phyloP scores from a whole-genome alignment of 331 rosid genomes.

The Dryas integrifolia region DNA sequence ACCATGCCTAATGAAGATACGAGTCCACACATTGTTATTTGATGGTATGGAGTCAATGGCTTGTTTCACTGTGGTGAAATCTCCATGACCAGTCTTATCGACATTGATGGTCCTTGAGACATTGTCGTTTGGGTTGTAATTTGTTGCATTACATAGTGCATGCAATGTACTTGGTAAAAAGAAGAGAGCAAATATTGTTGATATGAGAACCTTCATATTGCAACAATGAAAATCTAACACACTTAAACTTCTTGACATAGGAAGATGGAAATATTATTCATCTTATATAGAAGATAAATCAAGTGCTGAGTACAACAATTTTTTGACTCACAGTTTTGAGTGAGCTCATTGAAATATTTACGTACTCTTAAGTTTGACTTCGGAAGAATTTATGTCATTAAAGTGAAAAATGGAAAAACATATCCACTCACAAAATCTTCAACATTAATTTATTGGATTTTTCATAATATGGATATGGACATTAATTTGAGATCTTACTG shows the following conservation, averaged over 20 bases:
- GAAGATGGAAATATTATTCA: not conserved
- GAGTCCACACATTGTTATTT: constrained; percentile 6
- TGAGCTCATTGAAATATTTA: not conserved
- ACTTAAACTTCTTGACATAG: not conserved
- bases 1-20: constrained; percentile 8
- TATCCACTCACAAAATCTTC: not conserved
- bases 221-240: not conserved
- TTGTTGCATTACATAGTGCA: not conserved
- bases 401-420: not conserved
- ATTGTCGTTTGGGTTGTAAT: not conserved
- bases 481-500: too few species aligned
- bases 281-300: not conserved
- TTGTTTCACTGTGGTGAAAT: constrained; percentile 15
- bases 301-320: too few species aligned
- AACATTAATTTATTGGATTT: not conserved
- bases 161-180: not conserved
- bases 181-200: not conserved
- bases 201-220: not conserved
- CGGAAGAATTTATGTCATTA: not conserved
- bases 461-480: not conserved
- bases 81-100: constrained; percentile 15
- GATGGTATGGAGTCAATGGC: constrained; percentile 29
- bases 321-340: too few species aligned
- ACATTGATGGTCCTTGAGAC: constrained; percentile 9
- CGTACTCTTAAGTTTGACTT: not conserved